Evolutionary conservation across 352 stramenopile genomes (phyloP).

Genomic region (Phytophthora megakarya): DNA sequence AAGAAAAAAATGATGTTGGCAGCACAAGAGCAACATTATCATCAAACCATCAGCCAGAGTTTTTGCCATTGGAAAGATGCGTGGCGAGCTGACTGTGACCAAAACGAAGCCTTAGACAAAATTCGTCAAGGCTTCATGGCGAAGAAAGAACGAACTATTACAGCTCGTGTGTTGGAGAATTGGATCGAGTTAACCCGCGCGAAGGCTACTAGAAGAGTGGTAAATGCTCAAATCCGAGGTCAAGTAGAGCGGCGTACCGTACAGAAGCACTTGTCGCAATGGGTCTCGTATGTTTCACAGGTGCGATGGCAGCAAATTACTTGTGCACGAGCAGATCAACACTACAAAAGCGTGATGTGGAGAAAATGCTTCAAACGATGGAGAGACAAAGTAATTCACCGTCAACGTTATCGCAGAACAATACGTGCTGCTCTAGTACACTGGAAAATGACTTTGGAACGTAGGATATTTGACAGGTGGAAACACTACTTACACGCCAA

Average conservation of each 20-base stretch:
- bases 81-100: constrained; percentile 17
- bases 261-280: constrained; percentile 28
- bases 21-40: constrained; percentile 10
- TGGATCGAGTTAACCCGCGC: constrained; percentile 32
- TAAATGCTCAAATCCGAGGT: constrained; percentile 41
- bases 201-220: constrained; percentile 31
- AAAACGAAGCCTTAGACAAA: background rate
- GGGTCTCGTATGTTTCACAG: constrained; percentile 40
- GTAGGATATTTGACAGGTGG: constrained; percentile 39
- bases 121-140: constrained; percentile 10
- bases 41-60: constrained; percentile 1
- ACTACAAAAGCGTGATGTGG: constrained; percentile 31
- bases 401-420: constrained; percentile 29
- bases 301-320: constrained; percentile 54
- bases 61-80: constrained; percentile 27
- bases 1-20: constrained; percentile 17
- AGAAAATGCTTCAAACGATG: constrained; percentile 43
- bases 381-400: constrained; percentile 24
- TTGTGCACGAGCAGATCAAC: constrained; percentile 35
- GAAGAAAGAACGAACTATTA: constrained; percentile 1
- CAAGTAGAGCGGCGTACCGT: constrained; percentile 35
- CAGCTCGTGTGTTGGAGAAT: constrained; percentile 13
- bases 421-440: constrained; percentile 47
- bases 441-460: constrained; percentile 55
- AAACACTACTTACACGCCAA: constrained; percentile 40